Evolutionary conservation across 345 rosid species (phyloP).

Genomic region (Gossypium anomalum): DNA sequence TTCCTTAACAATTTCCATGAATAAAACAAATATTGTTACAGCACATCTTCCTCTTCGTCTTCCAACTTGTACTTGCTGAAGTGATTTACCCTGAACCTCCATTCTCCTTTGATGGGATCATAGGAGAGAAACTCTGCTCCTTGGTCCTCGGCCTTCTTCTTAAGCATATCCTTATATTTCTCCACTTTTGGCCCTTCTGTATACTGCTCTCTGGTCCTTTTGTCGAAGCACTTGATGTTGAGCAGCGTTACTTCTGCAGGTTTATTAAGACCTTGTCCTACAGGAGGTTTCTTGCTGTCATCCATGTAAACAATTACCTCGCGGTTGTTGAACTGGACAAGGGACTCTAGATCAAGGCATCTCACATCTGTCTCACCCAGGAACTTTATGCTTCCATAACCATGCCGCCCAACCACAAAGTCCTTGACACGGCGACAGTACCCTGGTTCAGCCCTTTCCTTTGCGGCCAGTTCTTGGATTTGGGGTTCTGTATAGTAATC

Average conservation of each 20-base stretch:
- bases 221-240: constrained; percentile 89
- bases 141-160: constrained; percentile 81
- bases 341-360: constrained; percentile 69
- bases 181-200: constrained; percentile 66
- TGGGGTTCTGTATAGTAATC: constrained; percentile 95
- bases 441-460: constrained; percentile 78
- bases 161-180: constrained; percentile 79
- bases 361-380: constrained; percentile 85
- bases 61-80: constrained; percentile 66
- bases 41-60: constrained; percentile 30
- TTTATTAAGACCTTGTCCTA: constrained; percentile 91
- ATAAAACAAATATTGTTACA: neutral
- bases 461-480: constrained; percentile 85
- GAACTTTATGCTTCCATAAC: constrained; percentile 84
- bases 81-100: constrained; percentile 87
- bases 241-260: constrained; percentile 93
- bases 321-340: constrained; percentile 77
- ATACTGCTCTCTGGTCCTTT: constrained; percentile 60
- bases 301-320: constrained; percentile 96
- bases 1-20: neutral
- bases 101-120: constrained; percentile 78
- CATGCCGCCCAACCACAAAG: constrained; percentile 82
- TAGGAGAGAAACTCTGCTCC: constrained; percentile 84
- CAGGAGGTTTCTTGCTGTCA: constrained; percentile 80
- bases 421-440: constrained; percentile 67